Conservation (phyloP, 257 asterid species). For the Rehmannia glutinosa region DNA sequence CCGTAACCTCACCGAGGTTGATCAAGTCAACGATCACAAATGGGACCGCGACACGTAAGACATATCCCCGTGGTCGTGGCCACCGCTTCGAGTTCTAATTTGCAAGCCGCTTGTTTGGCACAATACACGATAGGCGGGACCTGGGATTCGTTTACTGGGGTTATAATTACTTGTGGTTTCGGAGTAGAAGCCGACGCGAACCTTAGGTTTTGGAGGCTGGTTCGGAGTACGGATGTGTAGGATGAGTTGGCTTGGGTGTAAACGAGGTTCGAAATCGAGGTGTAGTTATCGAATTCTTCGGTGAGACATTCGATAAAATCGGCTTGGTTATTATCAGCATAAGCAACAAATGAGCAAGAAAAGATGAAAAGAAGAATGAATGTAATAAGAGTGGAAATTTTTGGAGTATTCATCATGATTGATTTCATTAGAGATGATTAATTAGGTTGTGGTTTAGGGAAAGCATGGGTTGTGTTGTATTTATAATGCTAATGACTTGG, state of each 20-base stretch:
- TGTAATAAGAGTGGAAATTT: not conserved
- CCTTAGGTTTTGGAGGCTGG: no score
- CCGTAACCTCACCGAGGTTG: no score
- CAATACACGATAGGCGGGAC: constrained; percentile 12
- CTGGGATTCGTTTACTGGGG: constrained; percentile 19
- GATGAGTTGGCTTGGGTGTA: constrained; percentile 16
- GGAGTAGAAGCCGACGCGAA: no score
- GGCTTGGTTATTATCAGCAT: not conserved
- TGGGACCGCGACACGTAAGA: constrained; percentile 3
- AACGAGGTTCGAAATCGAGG: not conserved
- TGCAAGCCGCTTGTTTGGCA: constrained; percentile 14
- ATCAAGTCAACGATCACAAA: no score
- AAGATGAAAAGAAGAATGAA: not conserved
- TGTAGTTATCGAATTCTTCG: not conserved
- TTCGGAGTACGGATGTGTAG: no score
- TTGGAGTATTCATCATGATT: not conserved
- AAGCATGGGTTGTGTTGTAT: not conserved
- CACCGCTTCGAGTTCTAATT: constrained; percentile 26
- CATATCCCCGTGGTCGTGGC: constrained; percentile 29
- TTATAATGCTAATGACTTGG: not conserved
- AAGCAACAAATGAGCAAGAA: not conserved
- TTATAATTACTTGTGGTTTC: constrained; percentile 15
- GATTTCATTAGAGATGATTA: not conserved
- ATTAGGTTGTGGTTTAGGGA: not conserved
- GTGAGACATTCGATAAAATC: constrained; percentile 15